Base-by-base conservation (phyloP, 345 rosid species). In the Aethionema arabicum region DNA sequence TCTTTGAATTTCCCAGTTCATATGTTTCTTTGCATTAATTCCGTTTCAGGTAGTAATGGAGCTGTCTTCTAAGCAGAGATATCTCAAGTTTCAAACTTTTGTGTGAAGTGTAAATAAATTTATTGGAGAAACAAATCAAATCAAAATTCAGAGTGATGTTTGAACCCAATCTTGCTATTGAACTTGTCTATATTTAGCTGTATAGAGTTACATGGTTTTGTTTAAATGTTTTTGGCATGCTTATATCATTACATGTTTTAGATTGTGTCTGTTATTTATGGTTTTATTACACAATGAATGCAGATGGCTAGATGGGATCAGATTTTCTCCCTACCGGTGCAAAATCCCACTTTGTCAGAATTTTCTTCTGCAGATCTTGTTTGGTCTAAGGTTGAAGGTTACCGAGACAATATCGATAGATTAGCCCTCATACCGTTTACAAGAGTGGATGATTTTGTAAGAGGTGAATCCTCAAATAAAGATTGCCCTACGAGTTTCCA, bases 241-340 rank as follows among this genome's bases (percentile, higher is more conserved):
- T 21, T 21, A 31, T 5, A 63, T 56, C 63, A 2, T 12, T 39
- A 55, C 5, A 31, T 38, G 37, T 57, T 43, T 58, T 41, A 58
- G 11, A 41, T 38, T n/a, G 7, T 45, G 15, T 56, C 4, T 27
- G 27, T 36, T 37, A 7, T 21, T 14, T 11, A 8, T 57, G 14
- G 6, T 56, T 66, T 32, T 6, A 30, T 7, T 48, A 10, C 12
- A 7, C 39, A 2, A 48, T 55, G 46, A 36, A 62, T 63, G 35
- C 79, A 87, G 96, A 93, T 90, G 99, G 97, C 99, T 42, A 78
- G 97, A 67, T 90, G 99, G 99, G 99, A 93, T 70, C 83, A 76
- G 80, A 87, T 93, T 55, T 77, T 93, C 73, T 84, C 99, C 47
- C 81, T 90, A 37, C 97, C 97, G 0, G 92, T 90, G 14, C 97